phyloP scores from a whole-genome alignment of 176 grass and related monocot genomes.

The Otatea glauca region DNA sequence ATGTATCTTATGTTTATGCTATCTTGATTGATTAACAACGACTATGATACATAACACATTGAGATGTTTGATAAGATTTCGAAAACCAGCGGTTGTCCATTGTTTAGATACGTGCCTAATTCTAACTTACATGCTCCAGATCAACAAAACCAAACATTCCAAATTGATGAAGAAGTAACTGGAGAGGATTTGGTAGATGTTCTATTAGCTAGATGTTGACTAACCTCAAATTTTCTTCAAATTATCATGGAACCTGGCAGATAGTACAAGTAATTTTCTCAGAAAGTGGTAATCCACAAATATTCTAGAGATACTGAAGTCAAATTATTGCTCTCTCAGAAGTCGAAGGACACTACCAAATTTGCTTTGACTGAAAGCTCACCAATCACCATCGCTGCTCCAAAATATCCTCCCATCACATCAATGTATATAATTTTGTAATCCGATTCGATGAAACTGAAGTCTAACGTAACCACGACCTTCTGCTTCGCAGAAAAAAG shows the following conservation, averaged over 20 bases:
- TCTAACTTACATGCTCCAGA: not conserved
- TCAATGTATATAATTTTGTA: not conserved
- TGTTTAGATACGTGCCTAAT: not conserved
- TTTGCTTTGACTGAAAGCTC: not conserved
- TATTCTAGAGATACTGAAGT: not conserved
- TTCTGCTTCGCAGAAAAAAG: too few relatives aligned
- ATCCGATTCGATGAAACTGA: not conserved
- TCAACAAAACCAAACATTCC: not conserved
- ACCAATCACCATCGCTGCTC: not conserved
- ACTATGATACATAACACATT: not conserved
- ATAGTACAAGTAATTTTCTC: not conserved
- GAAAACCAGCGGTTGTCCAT: not conserved
- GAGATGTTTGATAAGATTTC: not conserved
- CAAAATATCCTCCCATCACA: not conserved
- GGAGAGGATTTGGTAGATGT: not conserved
- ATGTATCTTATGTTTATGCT: too few relatives aligned
- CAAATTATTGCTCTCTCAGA: not conserved
- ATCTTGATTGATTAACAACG: too few relatives aligned
- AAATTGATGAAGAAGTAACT: not conserved
- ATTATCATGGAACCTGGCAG: not conserved
- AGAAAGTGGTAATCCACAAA: not conserved
- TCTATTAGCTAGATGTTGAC: not conserved
- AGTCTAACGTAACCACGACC: not conserved
- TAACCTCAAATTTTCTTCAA: not conserved
- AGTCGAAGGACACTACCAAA: not conserved